Conservation (phyloP, 1,284 basidiomycete genomes). For the Psilocybe mexicana region DNA sequence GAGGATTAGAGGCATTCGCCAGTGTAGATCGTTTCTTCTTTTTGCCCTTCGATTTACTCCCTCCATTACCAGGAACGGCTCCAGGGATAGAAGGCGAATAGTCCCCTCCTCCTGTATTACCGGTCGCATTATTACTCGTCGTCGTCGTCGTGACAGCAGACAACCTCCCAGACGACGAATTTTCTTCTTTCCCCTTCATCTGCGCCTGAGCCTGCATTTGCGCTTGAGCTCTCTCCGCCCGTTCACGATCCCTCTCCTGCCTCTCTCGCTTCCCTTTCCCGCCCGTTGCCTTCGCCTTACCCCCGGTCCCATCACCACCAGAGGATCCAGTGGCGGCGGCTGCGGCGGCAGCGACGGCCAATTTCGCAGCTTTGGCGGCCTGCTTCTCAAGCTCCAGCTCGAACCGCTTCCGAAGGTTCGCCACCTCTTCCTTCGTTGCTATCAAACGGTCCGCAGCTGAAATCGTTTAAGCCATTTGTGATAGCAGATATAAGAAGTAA, state of each 20-base stretch:
- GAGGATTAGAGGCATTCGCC: conserved; percentile 88
- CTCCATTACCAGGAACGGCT: conserved; percentile 1
- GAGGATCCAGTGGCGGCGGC: not conserved
- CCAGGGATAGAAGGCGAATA: not conserved
- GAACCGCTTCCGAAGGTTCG: conserved; percentile 62
- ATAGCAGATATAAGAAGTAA: not conserved
- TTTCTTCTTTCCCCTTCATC: conserved; percentile 15
- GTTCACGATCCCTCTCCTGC: conserved; percentile 34
- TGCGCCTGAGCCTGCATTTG: conserved; percentile 13
- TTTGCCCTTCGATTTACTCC: conserved; percentile 45
- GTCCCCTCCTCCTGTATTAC: not conserved
- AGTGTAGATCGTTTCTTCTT: conserved; percentile 88
- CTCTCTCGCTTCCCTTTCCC: conserved; percentile 24
- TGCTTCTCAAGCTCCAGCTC: conserved; percentile 71
- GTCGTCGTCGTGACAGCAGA: conserved; percentile 63
- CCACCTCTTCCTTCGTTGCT: conserved; percentile 67
- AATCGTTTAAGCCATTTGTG: not conserved
- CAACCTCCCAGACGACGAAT: not conserved
- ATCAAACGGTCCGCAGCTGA: conserved; percentile 69
- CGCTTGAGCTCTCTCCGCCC: conserved; percentile 39
- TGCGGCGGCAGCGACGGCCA: conserved; percentile 37
- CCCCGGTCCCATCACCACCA: conserved; percentile 8
- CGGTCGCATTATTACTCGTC: not conserved
- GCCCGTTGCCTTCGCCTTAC: conserved; percentile 14
- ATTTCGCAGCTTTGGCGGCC: conserved; percentile 58